Percentiles rank a stretch among this genome's conserved stretches.
Conservation (phyloP, 139 green algal genomes). For the Haematococcus lacustris region DNA sequence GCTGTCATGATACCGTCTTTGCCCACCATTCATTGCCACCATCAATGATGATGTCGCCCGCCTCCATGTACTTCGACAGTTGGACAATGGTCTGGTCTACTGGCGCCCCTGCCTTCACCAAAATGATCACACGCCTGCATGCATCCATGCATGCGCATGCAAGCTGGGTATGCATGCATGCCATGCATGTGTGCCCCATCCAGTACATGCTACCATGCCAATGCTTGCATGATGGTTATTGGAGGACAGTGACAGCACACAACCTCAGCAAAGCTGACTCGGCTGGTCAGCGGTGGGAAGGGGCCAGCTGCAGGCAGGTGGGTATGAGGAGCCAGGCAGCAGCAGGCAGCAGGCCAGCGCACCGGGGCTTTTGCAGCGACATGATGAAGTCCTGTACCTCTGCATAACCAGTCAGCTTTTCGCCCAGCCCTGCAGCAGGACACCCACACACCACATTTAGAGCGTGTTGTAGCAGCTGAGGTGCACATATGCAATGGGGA, state of each 20-base stretch:
- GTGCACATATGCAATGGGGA: too few relatives aligned
- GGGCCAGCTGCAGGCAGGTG: too few relatives aligned
- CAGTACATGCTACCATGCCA: too few relatives aligned
- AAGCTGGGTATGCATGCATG: too few relatives aligned
- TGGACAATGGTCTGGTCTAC: constrained; percentile 91
- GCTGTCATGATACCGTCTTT: too few relatives aligned
- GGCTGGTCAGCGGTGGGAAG: too few relatives aligned
- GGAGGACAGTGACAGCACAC: too few relatives aligned
- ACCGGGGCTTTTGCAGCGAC: constrained; percentile 87
- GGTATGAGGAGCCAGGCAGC: too few relatives aligned
- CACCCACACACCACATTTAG: background rate
- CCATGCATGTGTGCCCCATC: too few relatives aligned
- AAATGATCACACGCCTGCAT: constrained; percentile 90
- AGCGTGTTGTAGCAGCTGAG: background rate
- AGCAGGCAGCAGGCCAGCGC: constrained; percentile 60
- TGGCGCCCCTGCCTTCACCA: constrained; percentile 92
- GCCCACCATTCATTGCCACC: constrained; percentile 90
- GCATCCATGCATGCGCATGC: too few relatives aligned
- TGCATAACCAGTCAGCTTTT: constrained; percentile 82
- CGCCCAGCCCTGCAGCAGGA: constrained; percentile 51
- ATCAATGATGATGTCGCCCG: constrained; percentile 97
- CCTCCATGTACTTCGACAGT: constrained; percentile 84
- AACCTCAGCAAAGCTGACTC: too few relatives aligned
- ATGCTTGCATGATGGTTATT: too few relatives aligned
- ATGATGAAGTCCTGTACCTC: constrained; percentile 89